Evolutionary conservation across 495 filamentous ascomycete species (phyloP).

Genomic region (Aspergillus sclerotiicarbonarius): DNA sequence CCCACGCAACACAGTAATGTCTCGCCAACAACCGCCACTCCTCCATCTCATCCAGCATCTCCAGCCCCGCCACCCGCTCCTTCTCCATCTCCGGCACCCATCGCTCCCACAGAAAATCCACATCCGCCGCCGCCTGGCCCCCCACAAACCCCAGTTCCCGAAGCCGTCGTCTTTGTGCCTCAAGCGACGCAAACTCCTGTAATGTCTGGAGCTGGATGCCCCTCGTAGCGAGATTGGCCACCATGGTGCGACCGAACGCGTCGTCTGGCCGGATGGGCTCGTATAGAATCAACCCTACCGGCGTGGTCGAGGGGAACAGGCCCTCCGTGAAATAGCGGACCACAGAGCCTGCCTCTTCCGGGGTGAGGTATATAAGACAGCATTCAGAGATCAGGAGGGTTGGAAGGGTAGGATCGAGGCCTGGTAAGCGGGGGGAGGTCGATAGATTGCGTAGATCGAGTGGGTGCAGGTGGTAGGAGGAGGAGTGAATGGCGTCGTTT

Average conservation of each 20-base stretch:
- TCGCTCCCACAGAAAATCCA: slow-evolving; percentile 70
- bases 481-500: slow-evolving; percentile 43
- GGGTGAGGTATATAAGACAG: slow-evolving; percentile 83
- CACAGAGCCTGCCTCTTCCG: slow-evolving; percentile 57
- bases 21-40: slow-evolving; percentile 85
- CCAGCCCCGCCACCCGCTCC: slow-evolving; percentile 71
- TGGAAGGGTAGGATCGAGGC: slow-evolving; percentile 56
- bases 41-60: slow-evolving; percentile 93
- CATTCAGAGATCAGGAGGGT: slow-evolving; percentile 90
- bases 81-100: slow-evolving; percentile 76
- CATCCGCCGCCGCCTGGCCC: slow-evolving; percentile 60
- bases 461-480: slow-evolving; percentile 70
- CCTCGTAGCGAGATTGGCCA: slow-evolving; percentile 81
- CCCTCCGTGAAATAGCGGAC: slow-evolving; percentile 63
- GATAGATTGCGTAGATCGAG: slow-evolving; percentile 71
- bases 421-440: not conserved
- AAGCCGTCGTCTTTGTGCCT: slow-evolving; percentile 65
- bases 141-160: slow-evolving; percentile 55
- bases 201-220: slow-evolving; percentile 83
- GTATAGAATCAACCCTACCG: slow-evolving; percentile 73
- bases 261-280: slow-evolving; percentile 83
- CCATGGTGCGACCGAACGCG: slow-evolving; percentile 86
- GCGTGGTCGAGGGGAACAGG: slow-evolving; percentile 25
- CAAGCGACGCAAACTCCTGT: slow-evolving; percentile 61
- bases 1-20: slow-evolving; percentile 93